A percentile compares a stretch with the other conserved stretches of the same genome.
Conservation (phyloP, 345 rosid genomes). For the Barbarea vulgaris region DNA sequence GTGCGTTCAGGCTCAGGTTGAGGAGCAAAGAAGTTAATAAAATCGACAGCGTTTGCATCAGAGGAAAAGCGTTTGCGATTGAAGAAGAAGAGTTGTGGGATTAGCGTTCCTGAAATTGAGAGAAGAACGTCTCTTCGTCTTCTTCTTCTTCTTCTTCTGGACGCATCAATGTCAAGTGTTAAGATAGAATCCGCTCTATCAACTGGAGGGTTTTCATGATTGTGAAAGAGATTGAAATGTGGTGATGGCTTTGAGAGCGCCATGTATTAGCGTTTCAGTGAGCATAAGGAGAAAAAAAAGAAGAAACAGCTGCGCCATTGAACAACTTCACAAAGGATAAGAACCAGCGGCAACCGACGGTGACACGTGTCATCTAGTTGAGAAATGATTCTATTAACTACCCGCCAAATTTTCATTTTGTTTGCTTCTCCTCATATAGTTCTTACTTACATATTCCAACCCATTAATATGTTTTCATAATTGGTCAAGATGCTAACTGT, state of each 20-base stretch:
- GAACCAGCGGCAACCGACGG: neutral
- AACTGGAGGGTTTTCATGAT: constrained; percentile 3
- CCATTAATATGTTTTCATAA: neutral
- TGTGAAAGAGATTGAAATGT: neutral
- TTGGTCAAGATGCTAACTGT: neutral
- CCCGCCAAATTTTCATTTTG: constrained; percentile 12
- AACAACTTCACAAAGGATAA: constrained; percentile 10
- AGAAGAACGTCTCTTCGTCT: constrained; percentile 32
- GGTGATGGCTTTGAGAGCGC: constrained; percentile 32
- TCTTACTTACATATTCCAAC: no score
- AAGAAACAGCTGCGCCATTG: constrained; percentile 1
- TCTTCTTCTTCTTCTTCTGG: constrained; percentile 11
- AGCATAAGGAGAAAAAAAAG: neutral
- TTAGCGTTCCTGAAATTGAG: constrained; percentile 28
- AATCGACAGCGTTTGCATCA: constrained; percentile 18
- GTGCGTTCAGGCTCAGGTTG: constrained; percentile 41
- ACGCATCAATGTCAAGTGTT: constrained; percentile 5
- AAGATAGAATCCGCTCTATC: constrained; percentile 7
- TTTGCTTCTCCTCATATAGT: neutral
- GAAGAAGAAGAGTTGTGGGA: constrained; percentile 19
- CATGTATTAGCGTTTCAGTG: constrained; percentile 24
- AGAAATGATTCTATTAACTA: neutral
- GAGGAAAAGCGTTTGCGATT: constrained; percentile 9
- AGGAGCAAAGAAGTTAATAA: constrained; percentile 18
- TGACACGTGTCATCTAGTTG: neutral